phyloP scores from a whole-genome alignment of 352 stramenopile species.

The Phytophthora lateralis region DNA sequence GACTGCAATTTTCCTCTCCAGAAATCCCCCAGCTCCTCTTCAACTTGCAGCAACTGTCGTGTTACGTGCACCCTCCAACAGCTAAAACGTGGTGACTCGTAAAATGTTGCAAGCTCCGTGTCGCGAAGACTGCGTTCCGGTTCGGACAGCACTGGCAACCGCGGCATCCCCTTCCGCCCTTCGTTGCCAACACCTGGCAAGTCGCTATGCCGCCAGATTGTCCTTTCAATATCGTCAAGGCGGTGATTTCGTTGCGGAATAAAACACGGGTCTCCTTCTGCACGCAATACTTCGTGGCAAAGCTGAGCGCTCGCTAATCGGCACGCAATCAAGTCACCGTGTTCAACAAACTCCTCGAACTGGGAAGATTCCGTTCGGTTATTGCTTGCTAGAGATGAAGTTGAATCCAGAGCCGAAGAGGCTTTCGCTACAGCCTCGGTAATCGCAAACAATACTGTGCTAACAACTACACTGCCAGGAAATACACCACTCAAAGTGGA shows the following conservation, averaged over 20 bases:
- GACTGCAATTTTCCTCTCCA: slow-evolving; percentile 64
- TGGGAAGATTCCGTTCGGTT: slow-evolving; percentile 8
- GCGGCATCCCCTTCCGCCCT: slow-evolving; percentile 67
- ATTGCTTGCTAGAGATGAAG: not conserved
- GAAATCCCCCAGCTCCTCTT: slow-evolving; percentile 49
- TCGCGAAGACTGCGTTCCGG: slow-evolving; percentile 58
- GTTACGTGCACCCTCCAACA: slow-evolving; percentile 55
- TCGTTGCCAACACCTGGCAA: slow-evolving; percentile 70
- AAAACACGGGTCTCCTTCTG: slow-evolving; percentile 32
- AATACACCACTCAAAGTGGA: slow-evolving; percentile 43
- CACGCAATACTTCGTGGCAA: slow-evolving; percentile 19
- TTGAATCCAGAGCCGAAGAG: slow-evolving; percentile 1
- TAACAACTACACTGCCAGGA: slow-evolving; percentile 53
- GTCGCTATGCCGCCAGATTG: slow-evolving; percentile 62
- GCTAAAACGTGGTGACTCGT: slow-evolving; percentile 12
- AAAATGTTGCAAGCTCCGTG: slow-evolving; percentile 63
- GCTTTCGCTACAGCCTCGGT: slow-evolving; percentile 43
- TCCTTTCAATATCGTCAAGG: slow-evolving; percentile 58
- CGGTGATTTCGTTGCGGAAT: slow-evolving; percentile 21
- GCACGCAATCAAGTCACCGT: slow-evolving; percentile 46
- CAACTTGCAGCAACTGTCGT: slow-evolving; percentile 61
- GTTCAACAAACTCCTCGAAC: slow-evolving; percentile 53
- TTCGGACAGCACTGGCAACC: slow-evolving; percentile 34
- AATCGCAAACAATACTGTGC: slow-evolving; percentile 59
- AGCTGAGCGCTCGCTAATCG: slow-evolving; percentile 35